phyloP scores from a whole-genome alignment of 176 grass and related monocot genomes.

The Miscanthus lutarioriparius region DNA sequence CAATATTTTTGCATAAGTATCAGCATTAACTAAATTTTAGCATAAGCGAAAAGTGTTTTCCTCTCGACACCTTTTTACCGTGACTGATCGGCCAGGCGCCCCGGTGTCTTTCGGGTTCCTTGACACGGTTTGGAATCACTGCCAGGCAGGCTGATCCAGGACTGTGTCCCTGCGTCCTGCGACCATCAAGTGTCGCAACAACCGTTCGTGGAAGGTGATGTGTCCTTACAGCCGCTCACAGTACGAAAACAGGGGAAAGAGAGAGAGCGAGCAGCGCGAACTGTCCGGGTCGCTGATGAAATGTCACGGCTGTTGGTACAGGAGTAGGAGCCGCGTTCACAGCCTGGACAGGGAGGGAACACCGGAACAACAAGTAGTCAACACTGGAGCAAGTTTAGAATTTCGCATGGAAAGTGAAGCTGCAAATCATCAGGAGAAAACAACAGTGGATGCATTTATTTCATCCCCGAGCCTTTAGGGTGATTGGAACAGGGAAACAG shows the following conservation, averaged over 20 bases:
- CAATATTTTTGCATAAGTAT: too few relatives aligned
- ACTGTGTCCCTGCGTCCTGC: background rate
- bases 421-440: background rate
- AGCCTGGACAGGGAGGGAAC: background rate
- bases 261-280: background rate
- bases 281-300: conserved; percentile 5
- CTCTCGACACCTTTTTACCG: background rate
- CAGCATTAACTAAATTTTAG: too few relatives aligned
- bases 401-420: background rate
- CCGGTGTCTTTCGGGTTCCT: background rate
- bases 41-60: too few relatives aligned
- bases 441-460: background rate
- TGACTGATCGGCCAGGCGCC: background rate
- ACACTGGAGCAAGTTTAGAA: background rate
- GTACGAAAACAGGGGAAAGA: conserved; percentile 1
- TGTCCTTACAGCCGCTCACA: conserved; percentile 42
- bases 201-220: conserved; percentile 29
- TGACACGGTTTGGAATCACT: background rate
- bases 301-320: conserved; percentile 29
- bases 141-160: conserved; percentile 18
- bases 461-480: background rate
- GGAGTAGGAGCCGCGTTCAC: background rate
- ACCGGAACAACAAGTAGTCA: background rate
- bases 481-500: background rate
- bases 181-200: conserved; percentile 13